phyloP scores from a whole-genome alignment of 371 early-diverging fungal genomes.

The Nosema bombycis region DNA sequence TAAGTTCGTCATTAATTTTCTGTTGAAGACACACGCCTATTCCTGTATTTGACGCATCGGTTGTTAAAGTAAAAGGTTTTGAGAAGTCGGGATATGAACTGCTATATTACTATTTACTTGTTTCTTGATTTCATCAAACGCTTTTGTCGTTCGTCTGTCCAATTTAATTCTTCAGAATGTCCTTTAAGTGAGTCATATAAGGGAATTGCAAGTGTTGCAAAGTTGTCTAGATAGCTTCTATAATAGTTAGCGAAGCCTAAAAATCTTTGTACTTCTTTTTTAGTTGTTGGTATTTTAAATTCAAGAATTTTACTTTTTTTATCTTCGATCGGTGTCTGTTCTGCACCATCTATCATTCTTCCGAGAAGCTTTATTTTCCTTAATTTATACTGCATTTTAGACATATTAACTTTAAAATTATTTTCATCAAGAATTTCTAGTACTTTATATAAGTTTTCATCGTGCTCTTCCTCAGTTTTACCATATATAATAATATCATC shows the following conservation, averaged over 20 bases:
- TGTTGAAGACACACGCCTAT: slow-evolving; percentile 48
- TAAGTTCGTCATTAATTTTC: slow-evolving; percentile 11
- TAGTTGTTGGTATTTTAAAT: slow-evolving; percentile 7
- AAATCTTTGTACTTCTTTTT: slow-evolving; percentile 23
- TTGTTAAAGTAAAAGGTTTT: slow-evolving; percentile 38
- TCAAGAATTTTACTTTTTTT: slow-evolving; percentile 1
- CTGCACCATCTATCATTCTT: not conserved
- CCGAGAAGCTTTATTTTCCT: slow-evolving; percentile 45
- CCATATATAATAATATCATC: slow-evolving; percentile 27
- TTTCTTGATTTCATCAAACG: not conserved
- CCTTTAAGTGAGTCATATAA: slow-evolving; percentile 9
- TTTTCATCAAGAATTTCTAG: not conserved
- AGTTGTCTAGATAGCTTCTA: slow-evolving; percentile 20
- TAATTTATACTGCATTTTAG: slow-evolving; percentile 22
- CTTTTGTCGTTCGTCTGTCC: slow-evolving; percentile 26
- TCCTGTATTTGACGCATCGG: slow-evolving; percentile 45
- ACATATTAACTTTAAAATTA: slow-evolving; percentile 18
- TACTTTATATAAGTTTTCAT: slow-evolving; percentile 20
- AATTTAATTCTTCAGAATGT: slow-evolving; percentile 2
- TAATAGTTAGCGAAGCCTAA: slow-evolving; percentile 31
- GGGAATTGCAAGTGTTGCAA: not conserved
- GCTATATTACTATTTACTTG: not conserved
- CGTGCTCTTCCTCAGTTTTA: slow-evolving; percentile 40
- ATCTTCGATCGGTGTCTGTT: slow-evolving; percentile 6
- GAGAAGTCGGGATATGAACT: slow-evolving; percentile 26